phyloP scores from a whole-genome alignment of 495 filamentous ascomycete genomes.

The Aspergillus nanangensis region DNA sequence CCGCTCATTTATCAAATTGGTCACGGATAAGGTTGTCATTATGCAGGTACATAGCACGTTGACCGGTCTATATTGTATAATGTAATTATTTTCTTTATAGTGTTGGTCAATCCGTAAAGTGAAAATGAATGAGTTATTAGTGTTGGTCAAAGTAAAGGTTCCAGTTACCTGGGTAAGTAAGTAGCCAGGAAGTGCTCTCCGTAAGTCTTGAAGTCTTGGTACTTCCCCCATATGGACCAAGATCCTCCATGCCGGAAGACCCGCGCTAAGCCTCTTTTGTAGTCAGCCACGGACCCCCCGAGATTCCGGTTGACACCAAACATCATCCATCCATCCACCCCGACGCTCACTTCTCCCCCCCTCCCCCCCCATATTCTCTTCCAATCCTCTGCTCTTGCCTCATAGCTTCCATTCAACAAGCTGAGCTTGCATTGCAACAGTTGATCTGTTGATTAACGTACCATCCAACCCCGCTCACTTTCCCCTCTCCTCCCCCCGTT shows the following conservation, averaged over 20 bases:
- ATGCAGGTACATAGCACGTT: not conserved
- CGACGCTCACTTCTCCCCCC: not conserved
- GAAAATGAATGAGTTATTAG: too few species aligned
- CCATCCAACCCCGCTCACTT: not conserved
- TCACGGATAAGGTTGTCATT: too few species aligned
- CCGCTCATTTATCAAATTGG: not conserved
- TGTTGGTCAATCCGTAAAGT: too few species aligned
- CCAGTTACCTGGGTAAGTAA: too few species aligned
- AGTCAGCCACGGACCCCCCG: not conserved
- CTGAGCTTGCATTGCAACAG: not conserved
- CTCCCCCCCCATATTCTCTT: not conserved
- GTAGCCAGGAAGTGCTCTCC: too few species aligned
- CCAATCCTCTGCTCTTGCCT: not conserved
- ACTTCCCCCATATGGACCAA: too few species aligned
- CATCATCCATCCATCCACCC: not conserved
- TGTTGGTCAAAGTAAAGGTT: too few species aligned
- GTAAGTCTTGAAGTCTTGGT: too few species aligned
- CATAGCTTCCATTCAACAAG: not conserved
- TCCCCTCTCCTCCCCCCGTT: not conserved
- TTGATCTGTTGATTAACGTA: not conserved
- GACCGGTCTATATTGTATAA: not conserved
- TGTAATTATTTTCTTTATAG: too few species aligned
- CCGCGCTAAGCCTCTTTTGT: not conserved
- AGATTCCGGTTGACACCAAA: not conserved
- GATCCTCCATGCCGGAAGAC: not conserved